Conservation (phyloP, 768 basidiomycete species). For the Melanogaster broomeanus region DNA sequence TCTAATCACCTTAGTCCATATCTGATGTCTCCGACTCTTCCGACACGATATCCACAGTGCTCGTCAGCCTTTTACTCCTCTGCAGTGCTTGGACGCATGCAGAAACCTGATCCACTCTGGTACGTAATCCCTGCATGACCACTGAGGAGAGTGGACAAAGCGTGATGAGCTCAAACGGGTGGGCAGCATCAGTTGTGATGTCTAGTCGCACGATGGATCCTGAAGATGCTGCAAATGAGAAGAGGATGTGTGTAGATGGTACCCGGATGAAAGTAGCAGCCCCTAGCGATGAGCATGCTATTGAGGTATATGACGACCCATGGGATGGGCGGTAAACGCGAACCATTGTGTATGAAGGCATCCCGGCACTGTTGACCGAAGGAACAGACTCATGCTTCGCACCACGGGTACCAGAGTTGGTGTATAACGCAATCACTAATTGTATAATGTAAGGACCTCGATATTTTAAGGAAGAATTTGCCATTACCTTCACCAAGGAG, state of each 20-base stretch:
- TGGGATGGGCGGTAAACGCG: constrained; percentile 1
- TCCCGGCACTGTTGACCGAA: constrained; percentile 6
- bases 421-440: constrained; percentile 8
- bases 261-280: constrained; percentile 16
- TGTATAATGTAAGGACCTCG: too few relatives aligned
- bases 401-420: constrained; percentile 3
- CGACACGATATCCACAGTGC: too few relatives aligned
- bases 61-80: too few relatives aligned
- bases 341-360: constrained; percentile 8
- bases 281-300: constrained; percentile 9
- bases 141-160: background rate
- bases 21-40: too few relatives aligned
- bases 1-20: too few relatives aligned
- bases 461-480: too few relatives aligned
- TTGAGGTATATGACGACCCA: constrained; percentile 4
- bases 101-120: background rate
- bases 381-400: constrained; percentile 17
- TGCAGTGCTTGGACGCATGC: background rate
- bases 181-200: background rate
- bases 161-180: background rate
- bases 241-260: constrained; percentile 5
- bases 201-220: background rate
- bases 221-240: constrained; percentile 12
- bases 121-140: background rate
- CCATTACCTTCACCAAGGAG: too few relatives aligned